Percentiles rank a stretch among this genome's conserved stretches.
These are phyloP conservation scores for Citrus cavaleriei DNA, from an alignment of 345 rosid species.

Conservation along the genomic window DNA sequence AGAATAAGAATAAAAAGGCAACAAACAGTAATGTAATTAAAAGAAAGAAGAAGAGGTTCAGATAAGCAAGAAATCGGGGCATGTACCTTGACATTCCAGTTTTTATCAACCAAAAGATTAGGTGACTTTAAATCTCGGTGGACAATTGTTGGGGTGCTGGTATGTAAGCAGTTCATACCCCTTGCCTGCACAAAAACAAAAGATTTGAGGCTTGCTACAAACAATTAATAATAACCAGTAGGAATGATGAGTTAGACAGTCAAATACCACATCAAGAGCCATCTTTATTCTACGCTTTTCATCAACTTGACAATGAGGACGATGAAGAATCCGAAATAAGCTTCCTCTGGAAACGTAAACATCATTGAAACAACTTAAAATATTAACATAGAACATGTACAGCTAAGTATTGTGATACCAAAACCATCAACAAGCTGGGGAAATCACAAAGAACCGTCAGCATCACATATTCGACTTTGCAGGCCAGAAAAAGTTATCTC, in stretches of 20 bases:
- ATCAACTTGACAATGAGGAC: conserved; percentile 87
- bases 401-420: neutral
- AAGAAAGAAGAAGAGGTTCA: neutral
- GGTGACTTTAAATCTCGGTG: conserved; percentile 99
- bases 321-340: conserved; percentile 87
- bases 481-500: neutral
- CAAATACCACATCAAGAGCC: conserved; percentile 98
- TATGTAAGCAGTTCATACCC: conserved; percentile 99
- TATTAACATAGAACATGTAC: neutral
- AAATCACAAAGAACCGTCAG: conserved; percentile 8
- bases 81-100: conserved; percentile 95
- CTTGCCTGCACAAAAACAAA: conserved; percentile 58
- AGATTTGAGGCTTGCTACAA: conserved; percentile 4
- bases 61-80: neutral
- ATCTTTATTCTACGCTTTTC: conserved; percentile 93
- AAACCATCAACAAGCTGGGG: neutral
- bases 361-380: conserved; percentile 17
- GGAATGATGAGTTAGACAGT: conserved; percentile 6
- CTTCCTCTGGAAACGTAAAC: conserved; percentile 70
- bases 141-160: conserved; percentile 92
- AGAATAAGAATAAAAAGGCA: neutral
- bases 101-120: conserved; percentile 94
- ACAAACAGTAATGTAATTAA: neutral
- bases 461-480: conserved; percentile 12
- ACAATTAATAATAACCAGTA: neutral